Conservation (phyloP, 108 stramenopile species). For the Nitzschia sp. region DNA sequence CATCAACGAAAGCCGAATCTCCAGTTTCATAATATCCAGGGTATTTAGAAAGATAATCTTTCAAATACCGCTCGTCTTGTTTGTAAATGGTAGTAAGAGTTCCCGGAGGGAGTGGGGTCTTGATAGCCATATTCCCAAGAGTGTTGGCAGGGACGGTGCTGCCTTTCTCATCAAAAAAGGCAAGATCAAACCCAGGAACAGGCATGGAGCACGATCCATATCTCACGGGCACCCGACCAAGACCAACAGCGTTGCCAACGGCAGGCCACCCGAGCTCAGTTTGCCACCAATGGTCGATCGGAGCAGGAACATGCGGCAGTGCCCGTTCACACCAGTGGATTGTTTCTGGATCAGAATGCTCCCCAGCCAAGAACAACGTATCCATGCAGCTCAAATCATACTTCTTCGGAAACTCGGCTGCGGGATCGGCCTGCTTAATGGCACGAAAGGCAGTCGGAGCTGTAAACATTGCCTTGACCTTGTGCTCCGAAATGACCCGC, state of each 20-base stretch:
- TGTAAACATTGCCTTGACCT: constrained; percentile 67
- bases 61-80: constrained; percentile 54
- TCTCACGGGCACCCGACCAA: constrained; percentile 38
- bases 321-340: constrained; percentile 57
- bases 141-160: constrained; percentile 24
- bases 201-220: constrained; percentile 56
- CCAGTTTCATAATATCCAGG: constrained; percentile 76
- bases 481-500: constrained; percentile 64
- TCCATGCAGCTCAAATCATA: constrained; percentile 51
- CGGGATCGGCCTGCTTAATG: constrained; percentile 63
- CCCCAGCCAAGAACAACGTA: constrained; percentile 69
- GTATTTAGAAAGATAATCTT: constrained; percentile 49
- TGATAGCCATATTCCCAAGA: constrained; percentile 63
- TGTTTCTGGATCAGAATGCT: constrained; percentile 73
- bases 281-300: constrained; percentile 85
- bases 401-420: constrained; percentile 30
- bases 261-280: constrained; percentile 59
- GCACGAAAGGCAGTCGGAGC: constrained; percentile 84
- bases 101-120: constrained; percentile 76
- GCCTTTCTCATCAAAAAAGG: constrained; percentile 47
- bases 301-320: constrained; percentile 34
- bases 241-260: constrained; percentile 43
- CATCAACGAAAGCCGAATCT: constrained; percentile 69
- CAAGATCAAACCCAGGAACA: constrained; percentile 55
- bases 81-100: constrained; percentile 65